Percentiles rank a stretch among this genome's conserved stretches.
Conservation (phyloP, 805 yeast species). For the Wickerhamomyces alni region DNA sequence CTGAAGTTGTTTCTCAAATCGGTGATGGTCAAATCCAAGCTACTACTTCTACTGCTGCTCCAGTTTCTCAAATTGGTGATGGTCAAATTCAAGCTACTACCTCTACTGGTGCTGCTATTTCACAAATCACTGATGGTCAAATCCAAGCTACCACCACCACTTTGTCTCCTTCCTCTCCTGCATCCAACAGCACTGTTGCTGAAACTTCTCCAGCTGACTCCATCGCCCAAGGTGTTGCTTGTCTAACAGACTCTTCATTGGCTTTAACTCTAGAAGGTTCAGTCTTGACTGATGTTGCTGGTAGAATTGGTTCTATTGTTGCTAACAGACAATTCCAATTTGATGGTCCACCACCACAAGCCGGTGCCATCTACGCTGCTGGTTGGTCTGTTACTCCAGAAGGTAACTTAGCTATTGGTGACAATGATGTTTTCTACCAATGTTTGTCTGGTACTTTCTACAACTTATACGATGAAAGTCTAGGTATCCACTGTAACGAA, state of each 20-base stretch:
- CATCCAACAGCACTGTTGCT: conserved; percentile 16
- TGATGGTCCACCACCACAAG: conserved; percentile 85
- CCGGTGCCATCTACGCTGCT: conserved; percentile 64
- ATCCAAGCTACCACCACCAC: conserved; percentile 23
- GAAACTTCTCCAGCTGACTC: conserved; percentile 3
- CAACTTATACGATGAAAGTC: conserved; percentile 64
- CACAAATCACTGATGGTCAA: conserved; percentile 21
- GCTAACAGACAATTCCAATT: conserved; percentile 83
- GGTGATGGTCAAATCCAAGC: conserved; percentile 29
- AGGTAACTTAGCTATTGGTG: conserved; percentile 59
- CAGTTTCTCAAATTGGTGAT: conserved; percentile 21
- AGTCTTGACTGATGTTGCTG: conserved; percentile 49
- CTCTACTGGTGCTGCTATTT: conserved; percentile 18
- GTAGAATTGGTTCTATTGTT: conserved; percentile 74
- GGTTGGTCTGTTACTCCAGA: conserved; percentile 57
- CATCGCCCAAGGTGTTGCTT: conserved; percentile 24
- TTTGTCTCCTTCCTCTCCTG: conserved; percentile 18
- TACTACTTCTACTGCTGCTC: conserved; percentile 26
- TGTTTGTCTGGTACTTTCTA: conserved; percentile 73
- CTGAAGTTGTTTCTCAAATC: conserved; percentile 20
- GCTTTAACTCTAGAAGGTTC: conserved; percentile 47
- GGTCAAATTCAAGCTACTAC: conserved; percentile 48
- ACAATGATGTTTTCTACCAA: conserved; percentile 57
- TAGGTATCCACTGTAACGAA: conserved; percentile 57
- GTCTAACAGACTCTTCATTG: conserved; percentile 44